Base-by-base conservation (phyloP, 139 green algal species). In the Asterochloris erici region DNA sequence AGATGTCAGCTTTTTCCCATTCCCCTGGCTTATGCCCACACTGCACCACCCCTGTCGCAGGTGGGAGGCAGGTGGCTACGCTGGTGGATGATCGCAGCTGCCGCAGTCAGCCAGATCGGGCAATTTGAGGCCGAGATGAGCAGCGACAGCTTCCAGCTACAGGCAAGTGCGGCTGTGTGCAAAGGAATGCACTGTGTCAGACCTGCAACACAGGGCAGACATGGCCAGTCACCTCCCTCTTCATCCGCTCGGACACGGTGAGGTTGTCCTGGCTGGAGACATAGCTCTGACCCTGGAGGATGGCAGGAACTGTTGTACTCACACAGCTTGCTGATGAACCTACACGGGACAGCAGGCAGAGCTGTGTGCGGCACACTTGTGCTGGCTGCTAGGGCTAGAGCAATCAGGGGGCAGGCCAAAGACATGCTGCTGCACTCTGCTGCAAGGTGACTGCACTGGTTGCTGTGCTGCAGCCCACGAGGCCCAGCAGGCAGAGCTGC, bases 81-180 rank as follows among this genome's bases (percentile, higher is more conserved):
- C 0, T 93, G 86, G 84, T 97, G 92, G 94, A 86, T 99, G 16
- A 85, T 98, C 0, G 85, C 93, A 14, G 93, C 97, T 0, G 95
- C 96, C 0, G 95, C 92, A 14, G 89, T 84, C 68, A 96, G 88
- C 47, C 97, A 98, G 87, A 89, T 99, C 64, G 96, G 96, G 0
- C 94, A 97, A 86, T 99, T 97, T 86, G 91, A 97, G 83, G 96
- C 96, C 0, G 96, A 99, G 87, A 99, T 99, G 96, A 93, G 89
- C 75, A 94, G 84, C 17, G 96, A 99, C 88, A 90, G 86, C 38
- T 99, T 95, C 88, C 95, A 98, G 81, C 81, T 83, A 28, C 38
- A 54, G 38, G 38, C 38, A 54, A 68, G 27, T 83, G 66, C 66
- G 9, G 23, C 66, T 24, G 6, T 73, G 66, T 73, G 66, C 66